phyloP scores from a whole-genome alignment of 1,284 basidiomycete genomes.

The Microbotryum silenes-acaulis region DNA sequence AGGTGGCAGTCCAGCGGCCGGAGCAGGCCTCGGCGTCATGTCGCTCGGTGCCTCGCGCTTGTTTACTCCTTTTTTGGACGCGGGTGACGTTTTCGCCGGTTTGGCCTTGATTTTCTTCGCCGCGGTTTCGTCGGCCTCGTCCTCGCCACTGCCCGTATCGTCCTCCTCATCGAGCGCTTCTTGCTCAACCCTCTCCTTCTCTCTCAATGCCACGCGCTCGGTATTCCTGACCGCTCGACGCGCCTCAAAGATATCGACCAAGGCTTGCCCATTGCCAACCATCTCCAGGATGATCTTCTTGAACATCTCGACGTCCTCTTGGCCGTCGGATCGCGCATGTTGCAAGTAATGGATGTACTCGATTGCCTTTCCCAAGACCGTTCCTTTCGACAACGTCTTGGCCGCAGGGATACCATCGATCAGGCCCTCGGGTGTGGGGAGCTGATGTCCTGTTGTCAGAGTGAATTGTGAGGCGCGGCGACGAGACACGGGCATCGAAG shows the following conservation, averaged over 20 bases:
- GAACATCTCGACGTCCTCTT: constrained; percentile 31
- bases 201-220: constrained; percentile 13
- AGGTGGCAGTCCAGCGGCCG: background rate
- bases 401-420: constrained; percentile 34
- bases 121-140: constrained; percentile 23
- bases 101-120: constrained; percentile 9
- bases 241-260: constrained; percentile 30
- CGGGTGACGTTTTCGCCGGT: background rate
- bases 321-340: constrained; percentile 18
- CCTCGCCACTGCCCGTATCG: constrained; percentile 15
- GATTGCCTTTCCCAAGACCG: constrained; percentile 32
- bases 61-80: constrained; percentile 1
- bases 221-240: constrained; percentile 11
- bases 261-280: constrained; percentile 24
- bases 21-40: background rate
- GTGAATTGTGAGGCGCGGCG: constrained; percentile 34
- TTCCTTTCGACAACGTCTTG: constrained; percentile 33
- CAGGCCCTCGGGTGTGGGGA: constrained; percentile 27
- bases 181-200: constrained; percentile 5
- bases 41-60: background rate
- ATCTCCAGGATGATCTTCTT: constrained; percentile 26
- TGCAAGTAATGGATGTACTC: constrained; percentile 34
- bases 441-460: constrained; percentile 27
- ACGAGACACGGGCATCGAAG: constrained; percentile 33
- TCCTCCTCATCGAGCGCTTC: constrained; percentile 23